Evolutionary conservation across 2,329 filamentous ascomycete genomes (phyloP).

Genomic region (Diaporthe citri): DNA sequence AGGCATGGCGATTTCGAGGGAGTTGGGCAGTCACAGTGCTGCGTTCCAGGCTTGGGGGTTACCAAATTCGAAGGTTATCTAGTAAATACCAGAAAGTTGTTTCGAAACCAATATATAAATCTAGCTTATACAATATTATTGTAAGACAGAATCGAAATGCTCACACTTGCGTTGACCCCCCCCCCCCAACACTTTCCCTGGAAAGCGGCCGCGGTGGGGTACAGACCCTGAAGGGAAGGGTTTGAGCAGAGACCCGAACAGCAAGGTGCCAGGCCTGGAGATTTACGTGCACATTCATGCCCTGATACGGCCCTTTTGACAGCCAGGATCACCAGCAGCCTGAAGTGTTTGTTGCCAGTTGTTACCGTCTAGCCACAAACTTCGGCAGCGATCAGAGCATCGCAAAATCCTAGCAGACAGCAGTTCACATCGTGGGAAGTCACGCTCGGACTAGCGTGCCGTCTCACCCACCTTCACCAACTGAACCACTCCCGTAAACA

Average conservation of each 20-base stretch:
- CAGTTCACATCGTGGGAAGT: neutral
- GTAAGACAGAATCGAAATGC: neutral
- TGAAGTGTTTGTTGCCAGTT: neutral
- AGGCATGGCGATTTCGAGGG: neutral
- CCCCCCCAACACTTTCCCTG: neutral
- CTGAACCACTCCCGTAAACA: neutral
- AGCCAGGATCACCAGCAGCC: neutral
- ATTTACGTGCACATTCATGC: neutral
- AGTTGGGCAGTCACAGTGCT: neutral
- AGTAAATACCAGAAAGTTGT: neutral
- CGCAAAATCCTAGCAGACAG: too few relatives aligned
- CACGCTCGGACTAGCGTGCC: neutral
- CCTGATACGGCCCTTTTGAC: neutral
- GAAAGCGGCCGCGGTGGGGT: neutral
- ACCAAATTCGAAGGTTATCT: neutral
- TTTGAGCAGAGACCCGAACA: neutral
- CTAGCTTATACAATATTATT: too few relatives aligned
- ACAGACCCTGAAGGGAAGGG: conserved; percentile 18
- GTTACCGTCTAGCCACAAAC: neutral
- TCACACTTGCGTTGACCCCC: neutral
- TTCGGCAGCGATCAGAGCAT: neutral
- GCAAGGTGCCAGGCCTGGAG: neutral
- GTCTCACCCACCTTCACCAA: neutral
- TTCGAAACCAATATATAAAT: neutral
- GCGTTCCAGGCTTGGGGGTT: neutral